Evolutionary conservation across 257 asterid species (phyloP), one percentile per base, ranked within the genome.

Genomic region (Forsythia suspensa): DNA sequence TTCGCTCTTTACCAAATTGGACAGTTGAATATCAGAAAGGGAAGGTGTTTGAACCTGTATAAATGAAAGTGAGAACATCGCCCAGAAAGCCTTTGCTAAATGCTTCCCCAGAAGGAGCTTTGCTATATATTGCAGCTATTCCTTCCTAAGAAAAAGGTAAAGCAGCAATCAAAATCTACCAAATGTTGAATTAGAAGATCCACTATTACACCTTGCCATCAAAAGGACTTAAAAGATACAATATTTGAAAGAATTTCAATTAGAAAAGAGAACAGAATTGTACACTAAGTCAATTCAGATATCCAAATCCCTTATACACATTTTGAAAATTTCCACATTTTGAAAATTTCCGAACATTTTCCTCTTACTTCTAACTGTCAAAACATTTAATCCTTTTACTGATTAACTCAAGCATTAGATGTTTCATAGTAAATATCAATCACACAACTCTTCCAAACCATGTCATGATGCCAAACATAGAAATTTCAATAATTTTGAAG

Each of bases 1-100:
- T 63, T 73, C 80, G 74, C 66, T 38, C 46, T 73, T 74, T 20
- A 79, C 70, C 37, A 81, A 46, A 51, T 38, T 72, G 69, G 77
- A 41, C 10, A 57, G 80, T 13, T 68, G 89, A 80, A 85, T 55
- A 83, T 75, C 77, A 72, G 79, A 63, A 37, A 44, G 36, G 41
- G 75, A 55, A 72, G 78, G 81, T 75, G 81, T 78, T 73, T 87
- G 91, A 76, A 42, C 72, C 43, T 79, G 88, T 44, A 76, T 82
- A 52, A 80, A 80, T 44, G 87, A 72, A 24, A 83, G 85, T 8
- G 91, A 85, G 85, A 91, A 87, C 96, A 92, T 92, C 11, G 86
- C 39, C 75, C 76, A 12, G 42, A 6, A 73, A 67, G 24, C 24
- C 65, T 2, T 12, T 74, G 16, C n/a, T 34, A 68, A 37, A 70